Base-by-base conservation (phyloP, 75 land plant genomes). In the Isoetes taiwanensis region DNA sequence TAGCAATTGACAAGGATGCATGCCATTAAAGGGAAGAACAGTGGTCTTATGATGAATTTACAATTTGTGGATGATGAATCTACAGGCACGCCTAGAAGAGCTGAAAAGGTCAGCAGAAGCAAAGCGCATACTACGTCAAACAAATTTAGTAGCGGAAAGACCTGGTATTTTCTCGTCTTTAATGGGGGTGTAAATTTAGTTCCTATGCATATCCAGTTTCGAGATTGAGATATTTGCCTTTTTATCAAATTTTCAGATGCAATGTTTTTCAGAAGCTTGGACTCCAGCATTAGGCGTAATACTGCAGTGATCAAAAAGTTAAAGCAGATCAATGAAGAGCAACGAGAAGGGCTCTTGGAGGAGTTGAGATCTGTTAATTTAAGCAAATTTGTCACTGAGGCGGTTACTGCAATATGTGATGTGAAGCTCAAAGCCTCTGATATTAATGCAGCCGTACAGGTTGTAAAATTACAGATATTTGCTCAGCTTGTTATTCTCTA, bases 371-470 rank as follows among this genome's bases (percentile, higher is more conserved):
- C 71, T 61, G 85, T 91, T 32, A 91, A 91, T 56, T 54, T 91
- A 29, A 91, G 98, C 83, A 91, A 87, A 65, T 91, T 91, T 79
- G 98, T 91, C 39, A 91, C 82, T 64, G 98, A 91, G 65, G 98
- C 98, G 43, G 98, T 91, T 19, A 34, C 98, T 30, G 73, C 93
- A 34, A 87, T 91, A 28, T 91, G 85, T 73, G 98, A 91, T 63
- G 94, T 89, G 41, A 91, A 84, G 61, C 77, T 91, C 28, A 83
- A 61, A 63, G 60, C 77, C 43, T 81, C 98, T 3, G 98, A 91
- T 52, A 87, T 91, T 10, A 86, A 83, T 75, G 88, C 98, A 56
- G 98, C 98, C 43, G 95, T 87, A 29, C 98, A 87, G 98, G 98
- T 91, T n/a, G n/a, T n/a, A n/a, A 64, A 37, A 14, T 14, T 16